Percentiles rank a stretch among this genome's conserved stretches.
phyloP scores from a whole-genome alignment of 176 grass and related monocot genomes.

The Oropetium thomaeum region DNA sequence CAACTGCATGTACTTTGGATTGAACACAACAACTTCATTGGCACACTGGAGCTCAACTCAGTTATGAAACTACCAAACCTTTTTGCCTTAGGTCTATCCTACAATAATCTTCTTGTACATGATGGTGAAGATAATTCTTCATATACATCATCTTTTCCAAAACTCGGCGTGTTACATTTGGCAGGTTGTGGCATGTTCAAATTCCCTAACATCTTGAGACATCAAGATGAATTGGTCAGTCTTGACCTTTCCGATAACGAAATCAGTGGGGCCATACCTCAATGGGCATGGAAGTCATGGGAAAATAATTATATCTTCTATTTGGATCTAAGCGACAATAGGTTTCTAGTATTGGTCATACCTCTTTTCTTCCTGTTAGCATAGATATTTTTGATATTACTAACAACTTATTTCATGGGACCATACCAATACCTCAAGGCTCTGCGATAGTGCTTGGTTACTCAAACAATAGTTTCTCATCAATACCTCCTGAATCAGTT shows the following conservation, averaged over 20 bases:
- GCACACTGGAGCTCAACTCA: conserved; percentile 3
- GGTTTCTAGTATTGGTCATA: conserved; percentile 31
- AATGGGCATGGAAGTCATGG: conserved; percentile 33
- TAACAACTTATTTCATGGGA: background rate
- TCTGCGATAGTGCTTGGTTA: background rate
- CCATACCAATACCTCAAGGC: background rate
- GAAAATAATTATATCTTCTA: background rate
- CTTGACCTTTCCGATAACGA: conserved; percentile 46
- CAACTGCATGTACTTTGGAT: conserved; percentile 39
- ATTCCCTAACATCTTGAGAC: conserved; percentile 37
- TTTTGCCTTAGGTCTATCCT: conserved; percentile 35
- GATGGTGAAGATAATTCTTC: conserved; percentile 33
- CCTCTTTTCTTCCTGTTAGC: background rate
- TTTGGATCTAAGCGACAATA: conserved; percentile 35
- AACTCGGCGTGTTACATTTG: background rate
- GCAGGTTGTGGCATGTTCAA: conserved; percentile 40
- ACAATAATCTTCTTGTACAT: conserved; percentile 27
- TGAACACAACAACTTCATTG: no score
- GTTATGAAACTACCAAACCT: conserved; percentile 30
- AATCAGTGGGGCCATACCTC: conserved; percentile 35
- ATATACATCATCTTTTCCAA: background rate
- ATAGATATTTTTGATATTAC: no score
- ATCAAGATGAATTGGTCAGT: conserved; percentile 2
- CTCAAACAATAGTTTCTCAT: background rate
- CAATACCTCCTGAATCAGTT: conserved; percentile 11